Conservation (phyloP, 345 rosid species). For the Eucalyptus rudis region DNA sequence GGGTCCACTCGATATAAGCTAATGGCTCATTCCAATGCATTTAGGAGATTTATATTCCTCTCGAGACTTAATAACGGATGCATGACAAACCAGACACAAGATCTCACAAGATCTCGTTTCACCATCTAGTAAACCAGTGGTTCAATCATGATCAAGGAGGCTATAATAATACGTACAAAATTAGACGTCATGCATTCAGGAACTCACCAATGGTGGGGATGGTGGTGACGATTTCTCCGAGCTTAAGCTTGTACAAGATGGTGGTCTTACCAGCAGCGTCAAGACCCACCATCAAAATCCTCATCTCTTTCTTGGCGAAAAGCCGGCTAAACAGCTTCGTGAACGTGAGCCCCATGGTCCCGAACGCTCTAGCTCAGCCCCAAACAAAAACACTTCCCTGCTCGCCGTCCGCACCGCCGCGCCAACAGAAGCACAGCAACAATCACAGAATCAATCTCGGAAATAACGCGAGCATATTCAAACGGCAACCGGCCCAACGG, state of each 20-base stretch:
- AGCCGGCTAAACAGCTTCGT: conserved; percentile 59
- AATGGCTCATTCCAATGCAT: neutral
- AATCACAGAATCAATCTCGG: neutral
- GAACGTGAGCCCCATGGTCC: conserved; percentile 41
- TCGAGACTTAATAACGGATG: neutral
- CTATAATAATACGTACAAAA: accelerated
- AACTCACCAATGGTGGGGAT: conserved; percentile 67
- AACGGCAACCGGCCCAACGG: neutral
- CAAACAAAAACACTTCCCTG: neutral
- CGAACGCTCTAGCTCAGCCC: neutral
- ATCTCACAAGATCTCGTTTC: neutral
- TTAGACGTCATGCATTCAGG: neutral
- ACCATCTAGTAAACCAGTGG: neutral
- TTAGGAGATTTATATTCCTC: neutral
- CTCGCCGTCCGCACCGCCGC: neutral
- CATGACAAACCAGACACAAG: neutral
- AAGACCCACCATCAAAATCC: conserved; percentile 82
- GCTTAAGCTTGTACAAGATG: conserved; percentile 67
- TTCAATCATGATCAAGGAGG: neutral
- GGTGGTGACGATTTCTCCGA: conserved; percentile 73
- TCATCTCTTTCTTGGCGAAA: conserved; percentile 69
- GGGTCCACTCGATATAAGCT: neutral
- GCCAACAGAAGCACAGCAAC: neutral
- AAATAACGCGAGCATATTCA: neutral
- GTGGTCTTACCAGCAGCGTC: conserved; percentile 87